phyloP scores from a whole-genome alignment of 257 asterid genomes.

The Salvia splendens region DNA sequence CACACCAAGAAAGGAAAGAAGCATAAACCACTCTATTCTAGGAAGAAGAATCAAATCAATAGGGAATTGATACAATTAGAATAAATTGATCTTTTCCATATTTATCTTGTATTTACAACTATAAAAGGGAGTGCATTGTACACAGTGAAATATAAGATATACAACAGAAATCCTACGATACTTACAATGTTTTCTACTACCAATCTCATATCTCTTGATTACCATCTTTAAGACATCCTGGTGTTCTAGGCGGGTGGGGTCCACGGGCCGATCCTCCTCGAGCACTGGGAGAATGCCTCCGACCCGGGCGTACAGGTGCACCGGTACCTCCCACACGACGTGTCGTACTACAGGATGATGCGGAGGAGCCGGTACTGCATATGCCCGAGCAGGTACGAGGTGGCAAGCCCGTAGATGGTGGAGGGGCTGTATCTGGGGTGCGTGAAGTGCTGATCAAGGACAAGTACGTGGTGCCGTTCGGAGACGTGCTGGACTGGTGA shows the following conservation, averaged over 20 bases:
- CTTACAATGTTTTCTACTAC: no score
- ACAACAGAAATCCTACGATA: no score
- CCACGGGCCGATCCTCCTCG: slow-evolving; percentile 77
- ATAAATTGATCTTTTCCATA: no score
- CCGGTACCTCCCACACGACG: slow-evolving; percentile 56
- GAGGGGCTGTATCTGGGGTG: slow-evolving; percentile 82
- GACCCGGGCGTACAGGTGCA: slow-evolving; percentile 66
- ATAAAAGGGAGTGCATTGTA: no score
- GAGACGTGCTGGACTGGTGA: slow-evolving; percentile 74
- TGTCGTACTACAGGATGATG: slow-evolving; percentile 76
- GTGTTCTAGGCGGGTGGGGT: slow-evolving; percentile 78
- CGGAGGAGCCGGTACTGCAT: slow-evolving; percentile 67
- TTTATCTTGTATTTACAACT: no score
- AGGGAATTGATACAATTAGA: no score
- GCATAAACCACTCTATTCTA: no score
- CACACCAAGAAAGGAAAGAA: no score
- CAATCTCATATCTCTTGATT: no score
- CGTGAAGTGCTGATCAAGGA: slow-evolving; percentile 78
- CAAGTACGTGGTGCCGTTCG: slow-evolving; percentile 63
- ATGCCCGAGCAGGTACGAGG: slow-evolving; percentile 92
- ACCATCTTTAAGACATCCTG: no score
- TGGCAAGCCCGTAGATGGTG: slow-evolving; percentile 86
- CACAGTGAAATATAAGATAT: no score
- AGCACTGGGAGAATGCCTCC: slow-evolving; percentile 66
- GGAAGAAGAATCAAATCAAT: no score